Conservation (phyloP, 768 basidiomycete genomes). For the Boletus rubroflammeus region DNA sequence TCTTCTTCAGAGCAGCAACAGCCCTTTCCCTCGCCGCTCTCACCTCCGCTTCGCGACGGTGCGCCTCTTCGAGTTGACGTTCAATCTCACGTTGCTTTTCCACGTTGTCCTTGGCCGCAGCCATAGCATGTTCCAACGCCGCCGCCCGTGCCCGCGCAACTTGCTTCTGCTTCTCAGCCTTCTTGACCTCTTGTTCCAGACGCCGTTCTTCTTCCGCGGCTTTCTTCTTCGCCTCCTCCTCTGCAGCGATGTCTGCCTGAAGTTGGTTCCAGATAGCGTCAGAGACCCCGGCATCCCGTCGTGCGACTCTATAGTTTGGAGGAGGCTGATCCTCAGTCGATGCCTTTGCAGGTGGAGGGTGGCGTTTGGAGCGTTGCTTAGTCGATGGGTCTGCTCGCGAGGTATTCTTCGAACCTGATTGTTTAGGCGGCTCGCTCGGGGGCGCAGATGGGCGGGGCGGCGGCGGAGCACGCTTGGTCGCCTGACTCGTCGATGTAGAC, state of each 20-base stretch:
- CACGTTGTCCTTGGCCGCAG: conserved; percentile 16
- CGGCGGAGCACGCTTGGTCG: conserved; percentile 20
- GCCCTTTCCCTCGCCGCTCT: conserved; percentile 26
- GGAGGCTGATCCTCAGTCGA: conserved; percentile 1
- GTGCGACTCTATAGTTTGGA: conserved; percentile 5
- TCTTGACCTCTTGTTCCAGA: conserved; percentile 18
- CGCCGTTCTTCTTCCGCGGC: conserved; percentile 19
- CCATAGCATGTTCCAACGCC: conserved; percentile 18
- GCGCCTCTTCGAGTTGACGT: conserved; percentile 28
- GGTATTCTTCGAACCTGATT: neutral
- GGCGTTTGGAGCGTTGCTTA: neutral
- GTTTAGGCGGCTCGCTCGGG: conserved; percentile 4
- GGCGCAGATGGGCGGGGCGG: conserved; percentile 14
- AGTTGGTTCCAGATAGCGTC: conserved; percentile 54
- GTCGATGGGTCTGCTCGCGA: neutral
- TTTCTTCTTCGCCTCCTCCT: conserved; percentile 16
- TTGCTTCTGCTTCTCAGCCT: conserved; percentile 8
- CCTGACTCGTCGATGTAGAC: conserved; percentile 16
- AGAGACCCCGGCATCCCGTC: conserved; percentile 50
- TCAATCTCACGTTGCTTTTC: conserved; percentile 23
- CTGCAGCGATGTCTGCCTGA: conserved; percentile 35
- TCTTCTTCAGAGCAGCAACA: conserved; percentile 27
- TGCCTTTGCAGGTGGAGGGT: neutral
- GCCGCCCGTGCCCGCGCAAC: conserved; percentile 9
- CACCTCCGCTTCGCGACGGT: conserved; percentile 26